Evolutionary conservation across 257 asterid species (phyloP).

Genomic region (Solanum corneliomulleri): DNA sequence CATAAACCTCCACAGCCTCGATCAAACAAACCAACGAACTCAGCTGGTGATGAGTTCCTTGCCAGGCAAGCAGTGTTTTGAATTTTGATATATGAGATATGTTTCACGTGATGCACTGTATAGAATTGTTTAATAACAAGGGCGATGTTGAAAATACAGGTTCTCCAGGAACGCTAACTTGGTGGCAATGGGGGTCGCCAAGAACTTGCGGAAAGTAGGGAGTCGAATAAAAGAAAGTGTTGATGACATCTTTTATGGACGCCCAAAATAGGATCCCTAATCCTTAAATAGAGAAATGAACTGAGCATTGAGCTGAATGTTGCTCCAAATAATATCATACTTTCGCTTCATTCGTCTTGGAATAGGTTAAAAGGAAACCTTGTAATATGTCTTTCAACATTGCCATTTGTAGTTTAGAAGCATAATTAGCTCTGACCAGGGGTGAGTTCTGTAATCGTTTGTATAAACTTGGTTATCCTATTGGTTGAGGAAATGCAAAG

Average conservation of each 20-base stretch:
- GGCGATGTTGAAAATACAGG: constrained; percentile 17
- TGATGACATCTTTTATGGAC: constrained; percentile 49
- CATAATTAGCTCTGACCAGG: background rate
- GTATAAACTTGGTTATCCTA: background rate
- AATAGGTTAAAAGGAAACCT: background rate
- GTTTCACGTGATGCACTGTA: background rate
- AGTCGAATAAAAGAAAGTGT: constrained; percentile 51
- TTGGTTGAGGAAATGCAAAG: background rate
- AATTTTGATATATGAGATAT: background rate
- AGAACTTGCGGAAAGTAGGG: constrained; percentile 59
- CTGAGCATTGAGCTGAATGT: background rate
- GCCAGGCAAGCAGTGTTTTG: constrained; percentile 48
- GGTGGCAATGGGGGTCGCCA: constrained; percentile 74
- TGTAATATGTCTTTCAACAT: background rate
- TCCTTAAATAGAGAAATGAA: background rate
- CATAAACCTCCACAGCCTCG: constrained; percentile 47
- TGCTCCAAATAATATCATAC: background rate
- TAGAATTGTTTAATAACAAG: background rate
- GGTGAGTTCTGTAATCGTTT: background rate
- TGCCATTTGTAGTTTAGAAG: background rate
- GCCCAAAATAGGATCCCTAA: constrained; percentile 42
- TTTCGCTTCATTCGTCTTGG: background rate
- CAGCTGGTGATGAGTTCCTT: constrained; percentile 54
- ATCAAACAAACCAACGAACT: constrained; percentile 43
- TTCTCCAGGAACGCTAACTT: constrained; percentile 61